Conservation (phyloP, 2,329 filamentous ascomycete genomes). For the Claviceps sp. region DNA sequence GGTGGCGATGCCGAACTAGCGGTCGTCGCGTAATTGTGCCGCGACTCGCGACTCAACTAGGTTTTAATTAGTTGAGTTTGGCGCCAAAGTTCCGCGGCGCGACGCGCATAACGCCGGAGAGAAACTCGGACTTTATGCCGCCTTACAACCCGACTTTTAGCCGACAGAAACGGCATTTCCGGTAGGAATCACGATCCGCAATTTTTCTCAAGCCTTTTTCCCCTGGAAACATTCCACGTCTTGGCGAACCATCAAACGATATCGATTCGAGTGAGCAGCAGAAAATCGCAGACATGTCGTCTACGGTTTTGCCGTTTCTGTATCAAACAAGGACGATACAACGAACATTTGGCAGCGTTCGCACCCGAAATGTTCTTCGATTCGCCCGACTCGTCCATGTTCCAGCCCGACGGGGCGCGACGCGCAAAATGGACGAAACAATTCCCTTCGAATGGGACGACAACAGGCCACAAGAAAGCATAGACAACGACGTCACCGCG, state of each 20-base stretch:
- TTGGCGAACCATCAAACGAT: not conserved
- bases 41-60: not conserved
- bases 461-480: conserved; percentile 9
- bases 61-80: conserved; percentile 7
- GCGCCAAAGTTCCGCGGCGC: conserved; percentile 10
- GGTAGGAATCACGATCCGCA: not conserved
- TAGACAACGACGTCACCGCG: conserved; percentile 8
- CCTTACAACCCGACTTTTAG: not conserved
- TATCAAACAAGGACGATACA: conserved; percentile 55
- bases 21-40: not conserved
- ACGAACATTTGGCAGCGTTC: conserved; percentile 15
- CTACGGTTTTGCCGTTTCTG: conserved; percentile 49
- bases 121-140: not conserved
- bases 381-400: conserved; percentile 11
- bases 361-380: conserved; percentile 12
- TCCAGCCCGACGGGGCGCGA: conserved; percentile 3
- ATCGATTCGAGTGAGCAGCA: not conserved
- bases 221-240: not conserved
- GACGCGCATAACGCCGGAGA: not conserved
- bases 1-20: not conserved
- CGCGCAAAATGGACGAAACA: conserved; percentile 17
- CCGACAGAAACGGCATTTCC: not conserved
- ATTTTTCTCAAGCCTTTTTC: not conserved
- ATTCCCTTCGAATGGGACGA: conserved; percentile 41
- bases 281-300: conserved; percentile 23